A percentile compares a stretch with the other conserved stretches of the same genome.
phyloP scores from a whole-genome alignment of 1,139 yeast species.

The Cylindricascospora bacillispora region DNA sequence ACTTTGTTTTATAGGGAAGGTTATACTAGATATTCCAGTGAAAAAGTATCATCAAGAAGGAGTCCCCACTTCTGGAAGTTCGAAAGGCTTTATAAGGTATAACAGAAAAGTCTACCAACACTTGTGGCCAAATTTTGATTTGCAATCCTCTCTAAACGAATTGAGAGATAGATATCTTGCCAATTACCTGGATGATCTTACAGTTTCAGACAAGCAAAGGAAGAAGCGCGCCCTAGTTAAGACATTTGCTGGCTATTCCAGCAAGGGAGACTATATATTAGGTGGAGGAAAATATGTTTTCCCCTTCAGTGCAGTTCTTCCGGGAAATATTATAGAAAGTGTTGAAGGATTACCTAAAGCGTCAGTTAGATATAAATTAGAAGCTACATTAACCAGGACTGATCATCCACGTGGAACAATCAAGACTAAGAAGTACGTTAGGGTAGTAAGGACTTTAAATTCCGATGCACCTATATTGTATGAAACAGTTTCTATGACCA shows the following conservation, averaged over 20 bases:
- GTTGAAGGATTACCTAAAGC: constrained; percentile 87
- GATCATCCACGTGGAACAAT: constrained; percentile 48
- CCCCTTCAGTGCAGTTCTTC: constrained; percentile 76
- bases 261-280: constrained; percentile 24
- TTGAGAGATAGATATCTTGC: neutral
- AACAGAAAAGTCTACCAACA: neutral
- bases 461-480: constrained; percentile 79
- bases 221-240: neutral
- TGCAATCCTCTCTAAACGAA: neutral
- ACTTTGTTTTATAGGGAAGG: constrained; percentile 46
- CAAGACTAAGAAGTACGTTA: constrained; percentile 52
- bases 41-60: constrained; percentile 28
- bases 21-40: constrained; percentile 45
- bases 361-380: constrained; percentile 60
- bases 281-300: constrained; percentile 77
- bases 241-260: neutral
- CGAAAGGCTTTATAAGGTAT: neutral
- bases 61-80: neutral
- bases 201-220: neutral
- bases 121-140: neutral
- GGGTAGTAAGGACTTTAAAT: constrained; percentile 76
- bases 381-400: constrained; percentile 74
- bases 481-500: constrained; percentile 88
- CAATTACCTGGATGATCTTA: too few species aligned
- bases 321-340: constrained; percentile 78